These are phyloP conservation scores for Hemileccinum rubropunctum DNA, from an alignment of 768 basidiomycete species.

Conservation along the genomic window DNA sequence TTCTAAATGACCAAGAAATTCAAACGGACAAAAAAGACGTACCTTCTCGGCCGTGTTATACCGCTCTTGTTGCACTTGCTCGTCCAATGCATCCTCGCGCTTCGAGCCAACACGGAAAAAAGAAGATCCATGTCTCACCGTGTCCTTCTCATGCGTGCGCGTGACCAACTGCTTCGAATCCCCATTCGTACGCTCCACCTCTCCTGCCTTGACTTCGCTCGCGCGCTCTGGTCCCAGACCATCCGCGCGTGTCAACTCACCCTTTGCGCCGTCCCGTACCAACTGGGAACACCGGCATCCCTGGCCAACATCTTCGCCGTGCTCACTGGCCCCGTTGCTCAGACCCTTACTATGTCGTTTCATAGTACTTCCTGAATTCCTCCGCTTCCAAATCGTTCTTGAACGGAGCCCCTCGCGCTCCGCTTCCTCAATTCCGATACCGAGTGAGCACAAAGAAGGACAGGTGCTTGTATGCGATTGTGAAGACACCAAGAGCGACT, in stretches of 20 bases:
- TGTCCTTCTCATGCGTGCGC: conserved; percentile 15
- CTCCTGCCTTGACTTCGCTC: background rate
- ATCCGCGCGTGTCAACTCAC: background rate
- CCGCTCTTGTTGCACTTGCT: conserved; percentile 13
- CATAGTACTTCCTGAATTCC: conserved; percentile 7
- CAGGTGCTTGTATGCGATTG: conserved; percentile 14
- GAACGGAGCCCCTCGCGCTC: conserved; percentile 22
- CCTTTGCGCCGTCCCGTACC: background rate
- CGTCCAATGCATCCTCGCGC: conserved; percentile 1
- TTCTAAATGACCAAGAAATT: background rate
- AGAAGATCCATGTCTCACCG: conserved; percentile 29
- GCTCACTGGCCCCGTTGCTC: background rate
- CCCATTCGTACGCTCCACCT: background rate
- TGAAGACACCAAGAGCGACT: conserved; percentile 15
- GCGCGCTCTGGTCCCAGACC: background rate
- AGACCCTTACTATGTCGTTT: conserved; percentile 9
- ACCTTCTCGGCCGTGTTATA: conserved; percentile 32
- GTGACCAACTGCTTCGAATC: background rate
- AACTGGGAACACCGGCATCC: background rate
- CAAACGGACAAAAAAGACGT: background rate
- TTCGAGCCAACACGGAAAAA: conserved; percentile 25
- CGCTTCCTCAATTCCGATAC: conserved; percentile 22
- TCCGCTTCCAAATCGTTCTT: conserved; percentile 18
- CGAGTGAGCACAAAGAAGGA: conserved; percentile 20
- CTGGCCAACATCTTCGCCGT: background rate